These are phyloP conservation scores for Petunia hybrid DNA, from an alignment of 305 asterid species.

Conservation along the genomic window DNA sequence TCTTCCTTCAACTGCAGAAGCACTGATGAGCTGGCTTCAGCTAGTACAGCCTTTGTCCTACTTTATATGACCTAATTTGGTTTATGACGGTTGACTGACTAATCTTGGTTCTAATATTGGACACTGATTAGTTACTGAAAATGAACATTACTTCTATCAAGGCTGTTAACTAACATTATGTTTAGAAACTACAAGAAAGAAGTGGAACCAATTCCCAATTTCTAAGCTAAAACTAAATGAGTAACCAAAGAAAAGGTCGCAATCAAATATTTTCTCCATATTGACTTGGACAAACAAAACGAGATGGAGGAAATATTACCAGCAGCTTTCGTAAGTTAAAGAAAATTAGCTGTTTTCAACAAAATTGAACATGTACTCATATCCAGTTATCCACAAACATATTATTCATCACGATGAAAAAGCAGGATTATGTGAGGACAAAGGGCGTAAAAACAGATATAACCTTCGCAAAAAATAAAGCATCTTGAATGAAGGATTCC, in stretches of 20 bases:
- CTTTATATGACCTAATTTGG: not conserved
- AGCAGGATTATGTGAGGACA: constrained; percentile 28
- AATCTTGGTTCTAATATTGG: not conserved
- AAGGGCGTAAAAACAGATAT: constrained; percentile 26
- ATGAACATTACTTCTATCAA: not conserved
- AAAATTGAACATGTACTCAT: not conserved
- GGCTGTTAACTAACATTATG: not conserved
- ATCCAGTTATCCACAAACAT: not conserved
- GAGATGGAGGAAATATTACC: not conserved
- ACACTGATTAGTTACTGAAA: constrained; percentile 9
- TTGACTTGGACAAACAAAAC: constrained; percentile 1
- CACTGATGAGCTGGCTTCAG: not conserved
- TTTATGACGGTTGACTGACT: not conserved
- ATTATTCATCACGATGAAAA: constrained; percentile 17
- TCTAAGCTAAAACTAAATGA: not conserved
- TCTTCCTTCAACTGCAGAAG: constrained; percentile 15
- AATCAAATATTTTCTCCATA: not conserved
- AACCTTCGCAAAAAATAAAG: constrained; percentile 83
- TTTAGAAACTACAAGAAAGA: not conserved
- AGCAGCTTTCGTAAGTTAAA: not conserved
- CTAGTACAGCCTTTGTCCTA: constrained; percentile 6
- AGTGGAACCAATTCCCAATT: not conserved
- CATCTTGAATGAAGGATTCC: constrained; percentile 73
- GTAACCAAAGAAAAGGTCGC: not conserved
- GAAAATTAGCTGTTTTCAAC: not conserved